A percentile compares a stretch with the other conserved stretches of the same genome.
Conservation (phyloP, 768 basidiomycete species). For the Podaxis sp. region DNA sequence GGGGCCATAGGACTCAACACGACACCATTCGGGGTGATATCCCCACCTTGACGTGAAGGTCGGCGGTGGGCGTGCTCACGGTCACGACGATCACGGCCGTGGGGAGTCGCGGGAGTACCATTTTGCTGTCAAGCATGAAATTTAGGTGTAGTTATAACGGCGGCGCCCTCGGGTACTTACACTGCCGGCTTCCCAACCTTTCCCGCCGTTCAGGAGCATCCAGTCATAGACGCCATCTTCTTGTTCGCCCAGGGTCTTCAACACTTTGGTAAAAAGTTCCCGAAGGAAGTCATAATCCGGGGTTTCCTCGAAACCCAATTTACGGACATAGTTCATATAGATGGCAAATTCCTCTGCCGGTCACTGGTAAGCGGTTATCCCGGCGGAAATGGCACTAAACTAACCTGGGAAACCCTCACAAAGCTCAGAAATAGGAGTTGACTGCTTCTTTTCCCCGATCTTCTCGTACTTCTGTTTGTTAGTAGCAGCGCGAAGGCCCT, state of each 20-base stretch:
- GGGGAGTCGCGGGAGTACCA: slow-evolving; percentile 48
- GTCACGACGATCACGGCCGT: slow-evolving; percentile 59
- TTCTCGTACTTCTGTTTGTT: slow-evolving; percentile 99
- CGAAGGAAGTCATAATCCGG: slow-evolving; percentile 98
- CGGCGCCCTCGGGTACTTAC: slow-evolving; percentile 44
- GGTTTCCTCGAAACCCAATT: slow-evolving; percentile 95
- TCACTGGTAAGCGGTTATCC: slow-evolving; percentile 1
- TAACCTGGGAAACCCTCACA: slow-evolving; percentile 96
- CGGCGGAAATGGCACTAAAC: slow-evolving; percentile 21
- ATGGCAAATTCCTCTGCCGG: slow-evolving; percentile 91
- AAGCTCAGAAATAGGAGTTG: slow-evolving; percentile 85
- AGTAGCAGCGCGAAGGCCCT: slow-evolving; percentile 94
- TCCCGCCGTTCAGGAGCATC: slow-evolving; percentile 92
- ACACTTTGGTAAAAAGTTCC: slow-evolving; percentile 88
- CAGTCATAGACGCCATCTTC: slow-evolving; percentile 96
- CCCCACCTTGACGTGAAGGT: slow-evolving; percentile 42
- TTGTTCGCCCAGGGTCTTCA: slow-evolving; percentile 82
- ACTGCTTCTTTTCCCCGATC: slow-evolving; percentile 99
- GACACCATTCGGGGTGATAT: slow-evolving; percentile 54
- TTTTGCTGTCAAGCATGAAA: slow-evolving; percentile 39
- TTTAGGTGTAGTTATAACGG: slow-evolving; percentile 20
- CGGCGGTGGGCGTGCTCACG: slow-evolving; percentile 56
- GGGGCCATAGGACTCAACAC: slow-evolving; percentile 66
- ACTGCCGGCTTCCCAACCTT: slow-evolving; percentile 91
- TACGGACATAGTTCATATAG: slow-evolving; percentile 99